Conservation (phyloP, 805 yeast species). For the Yarrowia sp. region DNA sequence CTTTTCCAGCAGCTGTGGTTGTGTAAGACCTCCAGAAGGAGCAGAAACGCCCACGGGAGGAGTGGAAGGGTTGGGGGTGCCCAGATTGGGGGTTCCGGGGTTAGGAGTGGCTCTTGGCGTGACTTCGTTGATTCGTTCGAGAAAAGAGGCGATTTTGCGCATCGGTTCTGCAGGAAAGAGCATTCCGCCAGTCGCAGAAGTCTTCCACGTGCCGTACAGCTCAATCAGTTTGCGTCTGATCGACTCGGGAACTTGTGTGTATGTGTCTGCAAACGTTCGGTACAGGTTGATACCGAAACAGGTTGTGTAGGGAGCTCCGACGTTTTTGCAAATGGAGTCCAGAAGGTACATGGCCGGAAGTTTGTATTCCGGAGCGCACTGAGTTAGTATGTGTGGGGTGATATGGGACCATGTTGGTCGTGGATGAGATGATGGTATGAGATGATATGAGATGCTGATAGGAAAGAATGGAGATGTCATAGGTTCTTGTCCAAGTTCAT, state of each 20-base stretch:
- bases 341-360: constrained; percentile 77
- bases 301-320: constrained; percentile 85
- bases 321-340: constrained; percentile 87
- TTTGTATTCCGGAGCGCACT: constrained; percentile 77
- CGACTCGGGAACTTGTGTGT: constrained; percentile 72
- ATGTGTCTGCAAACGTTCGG: constrained; percentile 69
- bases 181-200: constrained; percentile 59
- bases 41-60: not conserved
- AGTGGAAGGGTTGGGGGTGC: not conserved
- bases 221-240: constrained; percentile 69
- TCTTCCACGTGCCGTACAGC: constrained; percentile 85
- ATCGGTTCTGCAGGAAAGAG: constrained; percentile 70
- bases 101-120: constrained; percentile 25
- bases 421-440: no score
- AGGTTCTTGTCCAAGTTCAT: no score
- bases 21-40: not conserved
- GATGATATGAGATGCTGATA: no score
- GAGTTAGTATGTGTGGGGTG: not conserved
- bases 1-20: constrained; percentile 3
- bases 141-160: constrained; percentile 67
- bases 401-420: no score
- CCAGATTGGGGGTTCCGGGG: not conserved
- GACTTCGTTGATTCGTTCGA: constrained; percentile 38
- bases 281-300: constrained; percentile 67
- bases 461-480: no score